Base-by-base conservation (phyloP, 768 basidiomycete species). In the Flagelloscypha sp. region DNA sequence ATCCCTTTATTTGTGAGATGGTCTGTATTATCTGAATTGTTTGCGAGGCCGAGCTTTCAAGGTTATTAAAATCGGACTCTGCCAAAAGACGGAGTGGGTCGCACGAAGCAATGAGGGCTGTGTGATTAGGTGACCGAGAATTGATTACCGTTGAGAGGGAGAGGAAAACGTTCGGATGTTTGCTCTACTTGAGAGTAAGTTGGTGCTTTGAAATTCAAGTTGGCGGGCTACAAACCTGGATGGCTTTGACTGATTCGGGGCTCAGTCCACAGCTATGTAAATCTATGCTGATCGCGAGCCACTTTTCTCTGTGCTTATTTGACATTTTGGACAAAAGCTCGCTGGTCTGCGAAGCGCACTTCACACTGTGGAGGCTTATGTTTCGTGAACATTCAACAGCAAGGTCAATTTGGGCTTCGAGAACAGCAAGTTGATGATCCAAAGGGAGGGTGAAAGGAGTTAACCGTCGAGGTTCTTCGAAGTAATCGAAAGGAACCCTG, bases 81-180 rank as follows among this genome's bases (percentile, higher is more conserved):
- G 77, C 78, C 33, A 98, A 69, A 18, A 98, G 67, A 16, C 88
- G 76, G 41, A 73, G 54, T 2, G 76, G 59, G 32, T 75, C 61
- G 44, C 80, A 84, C 1, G 67, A 62, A 27, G 68, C 58, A 33
- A 94, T 81, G 13, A 97, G 68, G 2, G 67, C 60, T 24, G 64
- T 61, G 41, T 84, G 73, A 25, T 73, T 73, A 5, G 67, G 58
- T 6, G 84, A 82, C 25, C 83, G 77, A 15, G 72, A 63, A 42
- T 94, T 94, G 48, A 94, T 86, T 38, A 73, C 76, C 0, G 82
- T 86, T 1, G 93, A 95, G 8, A 94, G 64, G 0, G 93, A 97
- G 36, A 94, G 66, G 59, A 79, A 99, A 33, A 80, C 66, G 55
- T 97, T 97, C 4, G 59, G 48, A 43, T 92, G 76, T 30, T 58